Evolutionary conservation across 148 eudicot species (phyloP).

Genomic region (Amaranthus cruentus): DNA sequence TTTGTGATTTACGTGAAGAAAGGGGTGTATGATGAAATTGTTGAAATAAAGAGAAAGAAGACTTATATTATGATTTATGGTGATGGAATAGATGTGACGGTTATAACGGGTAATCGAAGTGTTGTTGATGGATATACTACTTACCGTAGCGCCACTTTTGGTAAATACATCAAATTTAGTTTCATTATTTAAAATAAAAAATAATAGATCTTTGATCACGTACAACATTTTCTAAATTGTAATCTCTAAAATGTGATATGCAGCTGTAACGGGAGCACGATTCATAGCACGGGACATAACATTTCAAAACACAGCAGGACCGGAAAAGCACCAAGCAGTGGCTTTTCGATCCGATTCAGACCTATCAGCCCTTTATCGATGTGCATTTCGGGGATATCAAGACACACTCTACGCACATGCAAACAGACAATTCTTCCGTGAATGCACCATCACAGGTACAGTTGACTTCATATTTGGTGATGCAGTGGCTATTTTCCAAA

Average conservation of each 20-base stretch:
- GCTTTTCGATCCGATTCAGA: slow-evolving; percentile 82
- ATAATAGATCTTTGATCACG: background rate
- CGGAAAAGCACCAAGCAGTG: slow-evolving; percentile 78
- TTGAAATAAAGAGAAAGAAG: slow-evolving; percentile 63
- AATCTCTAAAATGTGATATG: slow-evolving; percentile 7
- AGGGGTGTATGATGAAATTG: slow-evolving; percentile 71
- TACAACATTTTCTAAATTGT: background rate
- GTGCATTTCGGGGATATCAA: slow-evolving; percentile 69
- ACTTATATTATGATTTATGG: slow-evolving; percentile 71
- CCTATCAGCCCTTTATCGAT: slow-evolving; percentile 63
- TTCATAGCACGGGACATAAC: slow-evolving; percentile 79
- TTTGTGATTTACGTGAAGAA: slow-evolving; percentile 65
- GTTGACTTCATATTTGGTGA: slow-evolving; percentile 87
- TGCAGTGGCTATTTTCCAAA: slow-evolving; percentile 64
- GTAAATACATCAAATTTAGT: slow-evolving; percentile 31
- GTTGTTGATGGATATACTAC: slow-evolving; percentile 73
- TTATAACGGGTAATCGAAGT: slow-evolving; percentile 57
- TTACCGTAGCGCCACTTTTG: slow-evolving; percentile 71
- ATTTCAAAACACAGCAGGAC: slow-evolving; percentile 86
- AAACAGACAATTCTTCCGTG: slow-evolving; percentile 70
- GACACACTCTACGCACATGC: slow-evolving; percentile 88
- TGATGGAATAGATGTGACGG: slow-evolving; percentile 72
- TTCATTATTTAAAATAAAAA: background rate
- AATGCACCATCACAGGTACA: slow-evolving; percentile 75
- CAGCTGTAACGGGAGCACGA: slow-evolving; percentile 67